These are phyloP conservation scores for Lentinula detonsa DNA, from an alignment of 768 basidiomycete species.

Conservation along the genomic window DNA sequence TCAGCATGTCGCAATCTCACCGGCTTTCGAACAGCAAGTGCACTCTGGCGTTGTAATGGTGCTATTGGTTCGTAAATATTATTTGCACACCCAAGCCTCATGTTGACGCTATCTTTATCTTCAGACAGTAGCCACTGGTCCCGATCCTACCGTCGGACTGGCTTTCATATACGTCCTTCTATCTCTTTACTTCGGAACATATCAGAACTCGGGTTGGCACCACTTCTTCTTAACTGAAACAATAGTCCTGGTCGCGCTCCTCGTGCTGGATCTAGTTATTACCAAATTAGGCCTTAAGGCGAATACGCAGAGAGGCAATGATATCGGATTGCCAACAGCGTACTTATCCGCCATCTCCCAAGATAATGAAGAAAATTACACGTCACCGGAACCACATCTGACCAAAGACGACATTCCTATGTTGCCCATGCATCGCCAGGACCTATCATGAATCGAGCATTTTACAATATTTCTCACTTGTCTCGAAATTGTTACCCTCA, in stretches of 20 bases:
- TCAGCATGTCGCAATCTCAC: constrained; percentile 16
- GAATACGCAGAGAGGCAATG: background rate
- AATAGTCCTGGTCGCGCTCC: background rate
- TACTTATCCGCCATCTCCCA: background rate
- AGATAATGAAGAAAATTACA: background rate
- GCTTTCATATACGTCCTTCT: constrained; percentile 24
- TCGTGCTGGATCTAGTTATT: background rate
- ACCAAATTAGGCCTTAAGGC: background rate
- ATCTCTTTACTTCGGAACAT: constrained; percentile 20
- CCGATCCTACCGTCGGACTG: constrained; percentile 28
- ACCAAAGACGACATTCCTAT: background rate
- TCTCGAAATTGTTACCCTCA: no score
- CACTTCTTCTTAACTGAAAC: background rate
- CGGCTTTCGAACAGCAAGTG: constrained; percentile 16
- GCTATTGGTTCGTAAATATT: constrained; percentile 20
- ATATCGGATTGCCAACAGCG: background rate
- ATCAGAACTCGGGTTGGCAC: background rate
- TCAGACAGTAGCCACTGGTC: constrained; percentile 29
- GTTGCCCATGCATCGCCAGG: background rate
- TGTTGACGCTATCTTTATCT: background rate
- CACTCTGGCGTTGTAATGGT: constrained; percentile 21
- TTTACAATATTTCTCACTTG: no score
- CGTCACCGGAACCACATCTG: background rate
- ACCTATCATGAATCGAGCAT: background rate
- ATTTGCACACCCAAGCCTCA: background rate